phyloP scores from a whole-genome alignment of 495 filamentous ascomycete genomes.

The Cladorrhinum samala region DNA sequence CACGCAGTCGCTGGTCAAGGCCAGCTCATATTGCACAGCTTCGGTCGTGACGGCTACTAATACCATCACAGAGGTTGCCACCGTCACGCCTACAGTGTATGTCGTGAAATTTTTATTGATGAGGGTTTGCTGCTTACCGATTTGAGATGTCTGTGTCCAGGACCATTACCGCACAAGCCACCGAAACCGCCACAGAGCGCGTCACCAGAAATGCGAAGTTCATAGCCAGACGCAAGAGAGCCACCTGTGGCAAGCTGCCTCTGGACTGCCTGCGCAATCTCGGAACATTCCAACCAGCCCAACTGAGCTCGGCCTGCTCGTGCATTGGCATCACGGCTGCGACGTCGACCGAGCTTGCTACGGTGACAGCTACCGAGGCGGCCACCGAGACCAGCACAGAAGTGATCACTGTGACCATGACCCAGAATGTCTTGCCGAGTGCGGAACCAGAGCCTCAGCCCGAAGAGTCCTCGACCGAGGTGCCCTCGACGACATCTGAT shows the following conservation, averaged over 20 bases:
- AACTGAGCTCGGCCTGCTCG: neutral
- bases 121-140: neutral
- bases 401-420: neutral
- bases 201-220: neutral
- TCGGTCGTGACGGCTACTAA: neutral
- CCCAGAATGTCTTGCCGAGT: neutral
- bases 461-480: neutral
- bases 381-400: neutral
- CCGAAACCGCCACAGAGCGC: neutral
- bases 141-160: neutral
- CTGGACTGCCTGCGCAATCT: slow-evolving; percentile 1
- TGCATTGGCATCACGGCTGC: neutral
- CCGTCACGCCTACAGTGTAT: neutral
- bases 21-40: neutral
- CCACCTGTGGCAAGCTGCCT: neutral
- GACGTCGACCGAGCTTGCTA: neutral
- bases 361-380: neutral
- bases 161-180: neutral
- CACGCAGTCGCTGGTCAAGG: slow-evolving; percentile 1
- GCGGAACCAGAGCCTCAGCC: neutral
- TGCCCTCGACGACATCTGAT: neutral
- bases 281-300: neutral
- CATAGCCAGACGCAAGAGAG: neutral
- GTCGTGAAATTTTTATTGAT: neutral
- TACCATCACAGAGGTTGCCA: neutral